These are phyloP conservation scores for Kalaharituber pfeilii DNA, from an alignment of 2,329 filamentous ascomycete genomes.

Conservation along the genomic window DNA sequence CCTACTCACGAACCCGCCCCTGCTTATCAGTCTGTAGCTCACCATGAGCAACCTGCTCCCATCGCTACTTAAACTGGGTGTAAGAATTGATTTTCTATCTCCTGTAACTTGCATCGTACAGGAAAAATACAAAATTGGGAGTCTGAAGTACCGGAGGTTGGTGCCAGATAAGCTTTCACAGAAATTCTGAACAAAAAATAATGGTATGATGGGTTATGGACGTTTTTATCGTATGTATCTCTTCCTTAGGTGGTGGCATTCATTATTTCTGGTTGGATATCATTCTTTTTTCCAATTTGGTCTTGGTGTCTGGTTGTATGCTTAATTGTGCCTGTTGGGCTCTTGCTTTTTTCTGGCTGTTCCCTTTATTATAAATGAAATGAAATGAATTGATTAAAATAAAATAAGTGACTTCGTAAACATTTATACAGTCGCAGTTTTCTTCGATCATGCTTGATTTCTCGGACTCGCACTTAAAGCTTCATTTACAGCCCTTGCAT, in stretches of 20 bases:
- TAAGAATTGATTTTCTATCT: neutral
- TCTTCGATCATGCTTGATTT: too few relatives aligned
- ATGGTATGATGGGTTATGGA: neutral
- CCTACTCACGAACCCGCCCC: conserved; percentile 23
- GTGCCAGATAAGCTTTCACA: neutral
- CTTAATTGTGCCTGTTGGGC: neutral
- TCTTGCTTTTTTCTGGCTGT: neutral
- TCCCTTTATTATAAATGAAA: neutral
- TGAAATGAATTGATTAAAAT: too few relatives aligned
- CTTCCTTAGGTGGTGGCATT: neutral
- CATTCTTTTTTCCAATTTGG: neutral
- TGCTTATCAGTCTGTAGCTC: too few relatives aligned
- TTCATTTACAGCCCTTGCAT: too few relatives aligned
- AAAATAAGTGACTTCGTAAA: too few relatives aligned
- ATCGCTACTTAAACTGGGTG: neutral
- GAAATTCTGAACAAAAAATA: neutral
- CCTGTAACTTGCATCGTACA: neutral
- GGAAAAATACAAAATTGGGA: neutral
- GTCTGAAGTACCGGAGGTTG: neutral
- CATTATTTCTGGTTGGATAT: neutral
- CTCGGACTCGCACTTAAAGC: too few relatives aligned
- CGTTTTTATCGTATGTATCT: neutral
- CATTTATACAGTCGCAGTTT: too few relatives aligned
- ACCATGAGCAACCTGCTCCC: neutral
- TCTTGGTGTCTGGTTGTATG: conserved; percentile 2